Evolutionary conservation across 1,284 basidiomycete genomes (phyloP), one percentile per base, ranked within the genome.

Genomic region (Irpex lacteus): DNA sequence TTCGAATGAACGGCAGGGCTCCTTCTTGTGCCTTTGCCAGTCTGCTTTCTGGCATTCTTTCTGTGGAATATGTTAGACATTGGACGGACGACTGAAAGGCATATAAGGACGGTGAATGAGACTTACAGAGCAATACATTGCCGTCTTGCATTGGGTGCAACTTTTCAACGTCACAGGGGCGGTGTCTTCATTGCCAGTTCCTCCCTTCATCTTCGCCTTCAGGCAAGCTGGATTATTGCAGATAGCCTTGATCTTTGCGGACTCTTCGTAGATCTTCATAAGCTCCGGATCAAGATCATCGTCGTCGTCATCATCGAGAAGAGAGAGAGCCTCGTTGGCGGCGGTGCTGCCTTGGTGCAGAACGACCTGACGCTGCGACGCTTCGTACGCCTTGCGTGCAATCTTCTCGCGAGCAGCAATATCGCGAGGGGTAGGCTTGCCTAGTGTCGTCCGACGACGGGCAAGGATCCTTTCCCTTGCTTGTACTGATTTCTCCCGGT

Each of bases 11-110:
- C 59, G 55, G 58, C 70, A 71, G 3, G 70, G 70, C 44, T 71
- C 67, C 47, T 65, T 64, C 60, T 72, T 72, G 61, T 72, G 70
- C 13, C 69, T 61, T 56, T 66, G 64, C 70, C 70, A 72, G 55
- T 72, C 70, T 9, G 57, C 59, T 19, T 38, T 64, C 55, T 71
- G 70, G 59, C 70, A 71, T 37, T 63, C 60, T 5, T 19, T 44
- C 67, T 65, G 15, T 60, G 38, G 61, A 9, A 18, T 13, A 18
- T 32, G 34, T 32, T 6, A 44, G 40, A 47, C n/a, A 59, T 11
- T 54, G 26, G 37, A 32, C 60, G 15, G 9, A 13, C 11, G 19
- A 57, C 32, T 19, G 32, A 57, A 11, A 32, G 15, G 50, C 18
- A 53, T 53, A 8, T 9, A 13, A 26, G 9, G n/a, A 9, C 50